Evolutionary conservation across 2,329 filamentous ascomycete genomes (phyloP), one percentile per base, ranked within the genome.

Genomic region (Bipolaris oryzae): DNA sequence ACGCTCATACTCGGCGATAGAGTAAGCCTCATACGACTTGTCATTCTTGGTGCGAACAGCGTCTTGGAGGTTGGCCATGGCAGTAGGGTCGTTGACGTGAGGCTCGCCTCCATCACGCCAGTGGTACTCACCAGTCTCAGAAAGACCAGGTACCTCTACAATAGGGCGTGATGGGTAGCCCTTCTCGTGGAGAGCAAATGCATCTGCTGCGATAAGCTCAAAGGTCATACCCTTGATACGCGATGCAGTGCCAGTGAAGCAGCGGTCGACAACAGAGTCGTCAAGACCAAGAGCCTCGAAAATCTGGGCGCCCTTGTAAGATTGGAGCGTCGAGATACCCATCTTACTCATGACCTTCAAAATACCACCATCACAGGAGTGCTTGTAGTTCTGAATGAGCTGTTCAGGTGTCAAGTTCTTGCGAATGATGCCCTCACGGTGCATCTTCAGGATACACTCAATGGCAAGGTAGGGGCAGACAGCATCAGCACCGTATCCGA

Each of bases 301-400:
- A 63, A 98, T 98, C 81, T 98, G 94, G 53, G 94, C 94, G 73
- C 94, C 94, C 83, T 98, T 98, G 83, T 98, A 98, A 66, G 90
- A 94, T 72, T 94, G 92, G 43, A 98, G 83, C 31, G 94, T 98
- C 6, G 94, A 97, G 63, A 98, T 98, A 81, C 94, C 94, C 94
- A 98, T 98, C 84, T 98, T 98, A 77, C 90, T 95, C 94, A 98
- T 98, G 76, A 98, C 94, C 79, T 98, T 98, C 63, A 98, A 83
- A 63, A 98, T 96, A 80, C 94, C 94, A 72, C 94, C 94, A 67
- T 97, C 93, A 70, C 91, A 94, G 61, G 94, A 97, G 77, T 96
- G 91, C 81, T 96, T 96, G 84, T 97, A 98, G 81, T 98, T 98
- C 70, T 89, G 87, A 66, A 97, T 93, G 54, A 97, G 87, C 69